Percentiles rank a stretch among this genome's conserved stretches.
These are phyloP conservation scores for Fomitopsis serialis DNA, from an alignment of 768 basidiomycete genomes.

Conservation along the genomic window DNA sequence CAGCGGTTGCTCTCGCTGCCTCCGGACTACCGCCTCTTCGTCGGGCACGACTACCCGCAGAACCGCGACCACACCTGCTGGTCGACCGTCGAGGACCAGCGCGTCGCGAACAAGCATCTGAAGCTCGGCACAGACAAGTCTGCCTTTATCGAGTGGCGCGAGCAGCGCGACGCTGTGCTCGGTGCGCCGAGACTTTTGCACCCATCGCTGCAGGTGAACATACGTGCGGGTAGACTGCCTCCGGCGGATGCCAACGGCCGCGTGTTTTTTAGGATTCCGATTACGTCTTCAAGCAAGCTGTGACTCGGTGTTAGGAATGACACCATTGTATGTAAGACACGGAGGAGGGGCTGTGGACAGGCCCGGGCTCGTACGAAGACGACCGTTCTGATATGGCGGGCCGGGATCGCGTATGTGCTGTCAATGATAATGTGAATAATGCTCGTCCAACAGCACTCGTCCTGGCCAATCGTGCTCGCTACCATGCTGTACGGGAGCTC, in stretches of 20 bases:
- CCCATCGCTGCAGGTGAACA: constrained; percentile 32
- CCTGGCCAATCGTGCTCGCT: too few species aligned
- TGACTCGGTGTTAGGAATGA: background rate
- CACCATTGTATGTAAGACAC: too few species aligned
- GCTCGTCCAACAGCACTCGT: too few species aligned
- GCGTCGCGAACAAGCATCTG: constrained; percentile 23
- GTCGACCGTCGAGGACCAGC: constrained; percentile 31
- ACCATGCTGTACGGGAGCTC: too few species aligned
- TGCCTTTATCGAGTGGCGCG: constrained; percentile 26
- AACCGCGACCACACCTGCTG: constrained; percentile 21
- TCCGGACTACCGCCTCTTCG: constrained; percentile 28
- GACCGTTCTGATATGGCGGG: too few species aligned
- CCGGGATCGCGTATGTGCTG: too few species aligned
- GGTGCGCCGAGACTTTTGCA: constrained; percentile 30
- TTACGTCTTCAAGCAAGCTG: constrained; percentile 10
- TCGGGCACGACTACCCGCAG: constrained; percentile 35
- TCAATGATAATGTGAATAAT: too few species aligned
- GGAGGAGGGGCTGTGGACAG: too few species aligned
- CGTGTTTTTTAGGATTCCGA: constrained; percentile 21
- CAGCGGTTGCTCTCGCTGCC: constrained; percentile 30
- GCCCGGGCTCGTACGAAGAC: too few species aligned
- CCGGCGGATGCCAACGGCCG: constrained; percentile 21
- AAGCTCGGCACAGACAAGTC: constrained; percentile 23
- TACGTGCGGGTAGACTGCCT: constrained; percentile 30
- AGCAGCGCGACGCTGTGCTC: constrained; percentile 27